phyloP scores from a whole-genome alignment of 306 rosid genomes.

The Rosa rugosa region DNA sequence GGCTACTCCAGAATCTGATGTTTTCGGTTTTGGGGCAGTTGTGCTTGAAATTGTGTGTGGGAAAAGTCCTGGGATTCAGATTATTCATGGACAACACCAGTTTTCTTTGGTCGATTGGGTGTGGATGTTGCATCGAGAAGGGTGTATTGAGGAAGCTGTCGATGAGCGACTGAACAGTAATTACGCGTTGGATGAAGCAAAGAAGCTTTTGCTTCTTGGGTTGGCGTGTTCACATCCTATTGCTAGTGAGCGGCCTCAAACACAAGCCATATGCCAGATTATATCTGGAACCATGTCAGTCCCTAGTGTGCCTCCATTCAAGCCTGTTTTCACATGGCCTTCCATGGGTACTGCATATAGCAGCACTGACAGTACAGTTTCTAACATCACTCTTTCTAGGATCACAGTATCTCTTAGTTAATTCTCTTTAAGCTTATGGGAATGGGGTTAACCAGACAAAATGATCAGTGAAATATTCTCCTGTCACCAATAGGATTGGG shows the following conservation, averaged over 20 bases:
- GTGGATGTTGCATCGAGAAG: conserved; percentile 48
- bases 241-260: conserved; percentile 43
- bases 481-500: neutral
- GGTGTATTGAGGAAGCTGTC: conserved; percentile 36
- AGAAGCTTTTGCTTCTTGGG: conserved; percentile 45
- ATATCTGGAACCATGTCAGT: conserved; percentile 33
- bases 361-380: conserved; percentile 22
- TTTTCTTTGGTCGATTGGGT: conserved; percentile 52
- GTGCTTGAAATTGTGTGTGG: conserved; percentile 52
- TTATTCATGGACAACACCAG: conserved; percentile 18
- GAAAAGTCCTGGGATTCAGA: conserved; percentile 28
- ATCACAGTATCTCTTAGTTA: conserved; percentile 5
- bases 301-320: conserved; percentile 45
- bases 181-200: conserved; percentile 39
- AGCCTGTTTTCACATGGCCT: conserved; percentile 54
- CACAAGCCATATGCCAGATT: conserved; percentile 44
- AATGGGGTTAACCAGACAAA: neutral
- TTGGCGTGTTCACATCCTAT: conserved; percentile 52
- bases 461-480: neutral
- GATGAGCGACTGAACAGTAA: conserved; percentile 29
- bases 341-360: conserved; percentile 19
- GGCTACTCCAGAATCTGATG: conserved; percentile 53
- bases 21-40: conserved; percentile 54
- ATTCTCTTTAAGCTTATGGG: conserved; percentile 5
- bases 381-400: conserved; percentile 18